These are phyloP conservation scores for Erigeron philadelphicus DNA, from an alignment of 140 eudicot species.

Conservation along the genomic window DNA sequence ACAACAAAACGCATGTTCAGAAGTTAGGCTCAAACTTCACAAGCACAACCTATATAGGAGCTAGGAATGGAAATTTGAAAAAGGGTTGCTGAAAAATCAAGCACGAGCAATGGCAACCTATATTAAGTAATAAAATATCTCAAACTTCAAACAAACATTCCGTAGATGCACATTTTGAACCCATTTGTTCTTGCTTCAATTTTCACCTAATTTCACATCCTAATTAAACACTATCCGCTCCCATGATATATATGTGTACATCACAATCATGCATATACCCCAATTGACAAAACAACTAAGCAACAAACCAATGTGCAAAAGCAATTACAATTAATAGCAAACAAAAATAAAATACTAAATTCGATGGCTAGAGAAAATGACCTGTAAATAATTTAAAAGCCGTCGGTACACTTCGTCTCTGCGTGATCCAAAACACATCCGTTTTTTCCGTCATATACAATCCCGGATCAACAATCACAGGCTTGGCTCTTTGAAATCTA, in stretches of 20 bases:
- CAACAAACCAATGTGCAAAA: conserved; percentile 9
- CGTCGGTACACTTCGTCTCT: conserved; percentile 89
- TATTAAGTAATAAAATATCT: neutral
- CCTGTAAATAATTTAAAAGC: conserved; percentile 96
- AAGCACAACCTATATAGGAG: neutral
- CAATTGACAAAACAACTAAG: conserved; percentile 17
- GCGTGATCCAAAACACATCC: conserved; percentile 85
- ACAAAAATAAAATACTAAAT: conserved; percentile 4
- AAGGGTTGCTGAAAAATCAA: neutral
- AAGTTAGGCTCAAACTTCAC: neutral
- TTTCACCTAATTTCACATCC: conserved; percentile 7
- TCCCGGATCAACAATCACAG: conserved; percentile 85
- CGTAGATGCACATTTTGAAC: conserved; percentile 11
- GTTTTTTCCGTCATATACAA: conserved; percentile 69
- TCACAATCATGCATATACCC: conserved; percentile 6
- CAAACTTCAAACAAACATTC: conserved; percentile 14
- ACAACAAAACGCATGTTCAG: neutral
- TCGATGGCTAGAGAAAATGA: conserved; percentile 21
- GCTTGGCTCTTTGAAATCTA: conserved; percentile 85
- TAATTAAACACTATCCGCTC: neutral
- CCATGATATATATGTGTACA: conserved; percentile 19
- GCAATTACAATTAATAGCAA: conserved; percentile 26
- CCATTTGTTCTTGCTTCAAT: conserved; percentile 12
- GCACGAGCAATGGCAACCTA: neutral
- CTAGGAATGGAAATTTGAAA: neutral